These are phyloP conservation scores for Coriaria nepalensis DNA, from an alignment of 306 rosid species.

Conservation along the genomic window DNA sequence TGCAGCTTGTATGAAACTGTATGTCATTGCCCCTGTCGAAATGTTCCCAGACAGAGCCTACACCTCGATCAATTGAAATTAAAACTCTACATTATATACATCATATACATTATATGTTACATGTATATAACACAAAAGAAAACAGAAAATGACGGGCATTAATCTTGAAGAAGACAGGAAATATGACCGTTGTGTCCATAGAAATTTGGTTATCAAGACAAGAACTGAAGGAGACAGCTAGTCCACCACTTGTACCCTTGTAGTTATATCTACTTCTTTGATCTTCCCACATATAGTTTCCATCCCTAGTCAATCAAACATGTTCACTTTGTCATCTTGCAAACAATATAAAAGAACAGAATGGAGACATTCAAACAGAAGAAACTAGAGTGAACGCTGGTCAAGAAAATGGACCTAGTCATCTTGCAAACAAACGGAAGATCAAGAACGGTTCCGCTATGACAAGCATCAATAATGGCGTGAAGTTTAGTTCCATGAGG, in stretches of 20 bases:
- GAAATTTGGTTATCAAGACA: slow-evolving; percentile 41
- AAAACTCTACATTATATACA: too few species aligned
- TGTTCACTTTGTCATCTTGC: too few species aligned
- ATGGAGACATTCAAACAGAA: too few species aligned
- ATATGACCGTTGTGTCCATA: slow-evolving; percentile 29
- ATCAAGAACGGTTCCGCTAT: slow-evolving; percentile 39
- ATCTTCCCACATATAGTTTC: slow-evolving; percentile 35
- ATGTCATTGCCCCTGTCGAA: slow-evolving; percentile 49
- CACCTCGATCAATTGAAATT: too few species aligned
- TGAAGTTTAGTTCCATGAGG: slow-evolving; percentile 38
- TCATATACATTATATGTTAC: too few species aligned
- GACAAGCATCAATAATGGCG: slow-evolving; percentile 39
- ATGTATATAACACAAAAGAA: too few species aligned
- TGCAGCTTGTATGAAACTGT: slow-evolving; percentile 43
- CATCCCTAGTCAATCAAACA: slow-evolving; percentile 14
- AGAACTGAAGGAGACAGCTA: slow-evolving; percentile 39
- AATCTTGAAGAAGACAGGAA: too few species aligned
- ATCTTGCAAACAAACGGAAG: slow-evolving; percentile 33
- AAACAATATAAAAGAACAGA: too few species aligned
- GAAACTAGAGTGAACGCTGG: not conserved
- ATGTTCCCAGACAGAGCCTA: slow-evolving; percentile 37
- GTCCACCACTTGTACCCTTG: slow-evolving; percentile 43
- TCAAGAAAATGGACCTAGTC: slow-evolving; percentile 9
- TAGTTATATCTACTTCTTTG: slow-evolving; percentile 31
- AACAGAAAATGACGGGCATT: too few species aligned